Evolutionary conservation across 345 rosid species (phyloP).

Genomic region (Lumnitzera racemosa): DNA sequence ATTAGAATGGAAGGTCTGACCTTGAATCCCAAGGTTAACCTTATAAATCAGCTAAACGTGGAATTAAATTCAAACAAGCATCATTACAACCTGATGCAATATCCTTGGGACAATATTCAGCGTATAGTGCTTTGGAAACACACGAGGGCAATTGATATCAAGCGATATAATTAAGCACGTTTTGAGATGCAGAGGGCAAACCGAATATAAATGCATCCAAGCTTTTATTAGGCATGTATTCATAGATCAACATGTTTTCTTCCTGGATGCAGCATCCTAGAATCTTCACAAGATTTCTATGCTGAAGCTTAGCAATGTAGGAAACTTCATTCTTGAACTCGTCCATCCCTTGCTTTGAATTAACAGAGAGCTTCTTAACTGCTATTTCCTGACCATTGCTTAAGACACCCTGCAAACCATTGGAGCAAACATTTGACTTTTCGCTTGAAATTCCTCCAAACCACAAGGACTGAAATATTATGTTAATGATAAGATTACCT

Average conservation of each 20-base stretch:
- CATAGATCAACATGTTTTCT: constrained; percentile 37
- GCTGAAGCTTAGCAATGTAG: constrained; percentile 29
- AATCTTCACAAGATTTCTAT: constrained; percentile 35
- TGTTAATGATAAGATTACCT: neutral
- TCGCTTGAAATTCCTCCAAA: too few species aligned
- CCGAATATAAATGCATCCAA: constrained; percentile 35
- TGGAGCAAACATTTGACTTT: neutral
- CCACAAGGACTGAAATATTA: too few species aligned
- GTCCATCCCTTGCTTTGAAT: constrained; percentile 10
- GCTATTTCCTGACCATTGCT: constrained; percentile 9
- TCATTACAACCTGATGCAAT: too few species aligned
- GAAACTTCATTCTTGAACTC: constrained; percentile 12
- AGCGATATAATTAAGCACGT: too few species aligned
- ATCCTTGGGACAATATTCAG: neutral
- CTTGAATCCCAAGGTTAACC: too few species aligned
- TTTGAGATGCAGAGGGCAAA: constrained; percentile 1
- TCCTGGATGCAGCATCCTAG: constrained; percentile 28
- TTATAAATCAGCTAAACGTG: too few species aligned
- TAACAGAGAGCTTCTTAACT: constrained; percentile 12
- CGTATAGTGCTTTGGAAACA: too few species aligned
- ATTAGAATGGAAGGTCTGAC: too few species aligned
- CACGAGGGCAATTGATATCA: too few species aligned
- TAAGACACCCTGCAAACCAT: constrained; percentile 8
- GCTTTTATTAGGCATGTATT: constrained; percentile 44
- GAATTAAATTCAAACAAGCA: too few species aligned